phyloP scores from a whole-genome alignment of 202 grass and related monocot species.

The Dendrocalamus latiflorus region DNA sequence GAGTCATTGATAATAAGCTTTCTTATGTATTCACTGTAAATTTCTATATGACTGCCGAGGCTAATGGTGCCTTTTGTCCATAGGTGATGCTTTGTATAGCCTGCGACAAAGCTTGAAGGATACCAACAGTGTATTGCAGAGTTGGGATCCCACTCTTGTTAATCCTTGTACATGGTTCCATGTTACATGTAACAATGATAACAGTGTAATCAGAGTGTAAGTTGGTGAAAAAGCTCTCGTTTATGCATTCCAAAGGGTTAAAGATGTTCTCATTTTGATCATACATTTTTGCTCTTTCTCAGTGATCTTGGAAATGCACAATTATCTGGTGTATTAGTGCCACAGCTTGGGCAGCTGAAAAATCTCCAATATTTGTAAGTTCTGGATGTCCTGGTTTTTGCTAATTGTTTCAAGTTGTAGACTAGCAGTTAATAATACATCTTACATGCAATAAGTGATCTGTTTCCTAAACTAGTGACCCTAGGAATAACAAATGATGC shows the following conservation, averaged over 20 bases:
- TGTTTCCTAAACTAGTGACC: too few species aligned
- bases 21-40: neutral
- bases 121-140: too few species aligned
- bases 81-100: too few species aligned
- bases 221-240: conserved; percentile 17
- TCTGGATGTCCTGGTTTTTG: neutral
- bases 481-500: too few species aligned
- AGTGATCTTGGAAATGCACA: conserved; percentile 85
- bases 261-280: neutral
- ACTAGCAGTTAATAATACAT: too few species aligned
- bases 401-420: too few species aligned
- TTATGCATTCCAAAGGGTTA: neutral
- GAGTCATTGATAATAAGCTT: neutral
- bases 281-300: conserved; percentile 15
- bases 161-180: too few species aligned
- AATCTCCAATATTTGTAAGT: conserved; percentile 94
- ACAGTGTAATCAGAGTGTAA: conserved; percentile 89
- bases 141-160: too few species aligned
- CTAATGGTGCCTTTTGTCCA: neutral
- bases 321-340: conserved; percentile 65
- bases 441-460: too few species aligned
- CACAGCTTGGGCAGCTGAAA: conserved; percentile 61
- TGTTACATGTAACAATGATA: too few species aligned
- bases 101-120: too few species aligned
- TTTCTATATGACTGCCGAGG: neutral